Evolutionary conservation across 163 green algal genomes (phyloP).

Genomic region (Scenedesmus sp.): DNA sequence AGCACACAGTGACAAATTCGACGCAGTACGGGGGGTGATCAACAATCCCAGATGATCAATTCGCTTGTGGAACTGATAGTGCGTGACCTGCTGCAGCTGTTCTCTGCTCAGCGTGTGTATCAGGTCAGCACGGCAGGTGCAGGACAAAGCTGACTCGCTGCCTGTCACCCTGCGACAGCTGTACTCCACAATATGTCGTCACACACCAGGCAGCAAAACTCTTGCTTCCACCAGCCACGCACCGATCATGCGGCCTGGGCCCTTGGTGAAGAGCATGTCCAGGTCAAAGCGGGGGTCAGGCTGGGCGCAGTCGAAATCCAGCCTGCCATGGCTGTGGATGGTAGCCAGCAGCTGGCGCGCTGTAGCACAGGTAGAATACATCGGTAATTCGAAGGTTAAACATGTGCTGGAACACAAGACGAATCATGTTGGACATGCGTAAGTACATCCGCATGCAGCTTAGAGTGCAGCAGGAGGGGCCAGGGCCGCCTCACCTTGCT

Average conservation of each 20-base stretch:
- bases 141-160: not conserved
- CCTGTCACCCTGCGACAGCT: not conserved
- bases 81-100: not conserved
- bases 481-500: not conserved
- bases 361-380: not conserved
- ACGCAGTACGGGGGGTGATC: no score
- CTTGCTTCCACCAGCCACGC: no score
- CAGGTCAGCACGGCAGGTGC: not conserved
- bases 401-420: no score
- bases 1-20: no score
- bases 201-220: not conserved
- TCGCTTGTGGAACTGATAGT: not conserved
- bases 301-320: slow-evolving; percentile 32
- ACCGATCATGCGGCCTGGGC: slow-evolving; percentile 37
- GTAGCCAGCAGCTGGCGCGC: not conserved
- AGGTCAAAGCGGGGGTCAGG: slow-evolving; percentile 15
- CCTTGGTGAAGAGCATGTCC: slow-evolving; percentile 24
- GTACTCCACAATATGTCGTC: not conserved
- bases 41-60: no score
- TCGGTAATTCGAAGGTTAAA: no score
- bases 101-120: no score
- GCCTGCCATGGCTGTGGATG: not conserved
- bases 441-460: not conserved
- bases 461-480: not conserved
- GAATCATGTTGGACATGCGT: no score